Conservation (phyloP, 352 stramenopile species). For the Aphanomyces stellatus region DNA sequence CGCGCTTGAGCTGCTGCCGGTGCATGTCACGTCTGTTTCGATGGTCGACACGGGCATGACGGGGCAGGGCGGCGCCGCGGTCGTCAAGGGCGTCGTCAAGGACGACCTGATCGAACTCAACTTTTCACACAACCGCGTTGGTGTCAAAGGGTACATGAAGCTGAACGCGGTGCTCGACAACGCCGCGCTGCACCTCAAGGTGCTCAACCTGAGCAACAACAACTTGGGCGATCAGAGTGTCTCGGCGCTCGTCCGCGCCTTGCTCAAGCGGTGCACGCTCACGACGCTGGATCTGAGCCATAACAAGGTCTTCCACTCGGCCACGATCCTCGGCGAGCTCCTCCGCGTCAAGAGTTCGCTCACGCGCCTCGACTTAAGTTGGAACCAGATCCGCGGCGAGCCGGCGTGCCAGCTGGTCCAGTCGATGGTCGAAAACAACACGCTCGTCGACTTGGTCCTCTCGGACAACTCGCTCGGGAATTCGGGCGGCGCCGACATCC, state of each 20-base stretch:
- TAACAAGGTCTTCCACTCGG: conserved; percentile 60
- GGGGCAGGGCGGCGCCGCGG: conserved; percentile 40
- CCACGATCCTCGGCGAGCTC: conserved; percentile 45
- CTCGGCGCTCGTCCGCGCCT: conserved; percentile 40
- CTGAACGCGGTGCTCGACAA: conserved; percentile 50
- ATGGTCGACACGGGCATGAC: conserved; percentile 69
- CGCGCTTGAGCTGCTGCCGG: conserved; percentile 44
- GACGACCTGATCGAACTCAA: conserved; percentile 49
- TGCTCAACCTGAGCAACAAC: conserved; percentile 63
- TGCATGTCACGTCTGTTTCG: conserved; percentile 46
- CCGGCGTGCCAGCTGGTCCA: conserved; percentile 48
- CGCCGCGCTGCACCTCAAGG: conserved; percentile 45
- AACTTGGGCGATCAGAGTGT: conserved; percentile 58
- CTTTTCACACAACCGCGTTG: conserved; percentile 57
- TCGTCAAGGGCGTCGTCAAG: conserved; percentile 45
- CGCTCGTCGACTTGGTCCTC: conserved; percentile 50
- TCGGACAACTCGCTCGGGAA: conserved; percentile 67
- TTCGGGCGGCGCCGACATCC: conserved; percentile 49
- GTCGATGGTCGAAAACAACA: conserved; percentile 67
- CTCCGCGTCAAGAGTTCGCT: conserved; percentile 54
- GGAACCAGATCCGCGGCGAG: conserved; percentile 67
- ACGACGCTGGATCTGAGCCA: conserved; percentile 46
- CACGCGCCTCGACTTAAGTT: conserved; percentile 50
- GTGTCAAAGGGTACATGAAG: conserved; percentile 38
- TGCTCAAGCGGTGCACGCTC: conserved; percentile 60